These are phyloP conservation scores for Thalassia testudinum DNA, from an alignment of 116 monocot genomes.

Conservation along the genomic window DNA sequence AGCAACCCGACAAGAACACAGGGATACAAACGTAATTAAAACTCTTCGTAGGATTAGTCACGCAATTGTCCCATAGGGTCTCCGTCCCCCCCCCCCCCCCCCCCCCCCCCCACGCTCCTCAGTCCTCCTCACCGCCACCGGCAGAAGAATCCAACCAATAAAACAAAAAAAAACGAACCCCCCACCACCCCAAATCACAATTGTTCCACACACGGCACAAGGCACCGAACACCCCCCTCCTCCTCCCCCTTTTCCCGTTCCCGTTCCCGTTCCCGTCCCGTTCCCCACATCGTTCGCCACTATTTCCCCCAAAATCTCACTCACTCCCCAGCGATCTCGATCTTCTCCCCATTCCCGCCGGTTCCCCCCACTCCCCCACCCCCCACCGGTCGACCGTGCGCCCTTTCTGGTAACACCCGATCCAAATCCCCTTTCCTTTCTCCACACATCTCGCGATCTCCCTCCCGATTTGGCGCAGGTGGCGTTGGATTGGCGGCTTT, in stretches of 20 bases:
- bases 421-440: background rate
- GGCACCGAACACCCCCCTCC: background rate
- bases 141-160: too few relatives aligned
- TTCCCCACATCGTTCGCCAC: background rate
- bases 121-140: too few relatives aligned
- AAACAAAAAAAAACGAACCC: too few relatives aligned
- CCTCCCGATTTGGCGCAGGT: background rate
- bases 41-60: too few relatives aligned
- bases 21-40: too few relatives aligned
- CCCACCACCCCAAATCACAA: background rate
- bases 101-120: too few relatives aligned
- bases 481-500: background rate
- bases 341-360: background rate
- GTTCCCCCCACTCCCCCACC: background rate
- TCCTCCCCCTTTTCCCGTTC: background rate
- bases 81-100: too few relatives aligned
- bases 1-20: too few relatives aligned
- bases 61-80: too few relatives aligned
- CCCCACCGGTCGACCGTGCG: too few relatives aligned
- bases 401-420: background rate
- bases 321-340: background rate
- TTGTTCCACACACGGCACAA: background rate
- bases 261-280: background rate
- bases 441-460: background rate
- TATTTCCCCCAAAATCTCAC: background rate